Evolutionary conservation across 164 flowering plant species (phyloP).

Genomic region (Pachysandra terminalis): DNA sequence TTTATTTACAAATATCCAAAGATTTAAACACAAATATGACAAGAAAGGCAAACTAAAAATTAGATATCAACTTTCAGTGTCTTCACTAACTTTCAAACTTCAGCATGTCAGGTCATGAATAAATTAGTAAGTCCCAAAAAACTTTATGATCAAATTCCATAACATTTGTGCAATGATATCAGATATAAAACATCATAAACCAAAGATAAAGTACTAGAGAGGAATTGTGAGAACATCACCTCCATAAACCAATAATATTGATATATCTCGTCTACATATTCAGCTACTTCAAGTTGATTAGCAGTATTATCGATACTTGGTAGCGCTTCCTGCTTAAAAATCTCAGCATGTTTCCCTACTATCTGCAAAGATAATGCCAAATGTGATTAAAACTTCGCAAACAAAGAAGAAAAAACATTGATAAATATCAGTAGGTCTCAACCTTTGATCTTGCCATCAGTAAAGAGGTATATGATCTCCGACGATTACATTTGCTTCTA

Average conservation of each 20-base stretch:
- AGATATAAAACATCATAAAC: background rate
- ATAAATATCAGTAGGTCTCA: background rate
- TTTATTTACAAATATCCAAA: no score
- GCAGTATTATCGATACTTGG: conserved; percentile 61
- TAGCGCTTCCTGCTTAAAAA: conserved; percentile 34
- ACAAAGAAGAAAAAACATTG: background rate
- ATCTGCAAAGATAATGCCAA: conserved; percentile 32
- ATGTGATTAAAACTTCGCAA: background rate
- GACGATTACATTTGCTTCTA: conserved; percentile 41
- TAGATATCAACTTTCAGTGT: no score
- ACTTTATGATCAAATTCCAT: background rate
- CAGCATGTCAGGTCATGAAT: background rate
- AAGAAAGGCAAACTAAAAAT: no score
- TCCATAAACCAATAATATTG: conserved; percentile 81
- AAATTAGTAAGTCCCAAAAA: no score
- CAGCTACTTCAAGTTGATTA: conserved; percentile 84
- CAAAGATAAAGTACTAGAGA: background rate
- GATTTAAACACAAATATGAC: no score
- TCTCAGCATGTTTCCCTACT: conserved; percentile 26
- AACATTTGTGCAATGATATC: background rate
- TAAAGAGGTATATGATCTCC: conserved; percentile 68
- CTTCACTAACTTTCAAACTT: no score
- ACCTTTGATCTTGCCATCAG: conserved; percentile 69
- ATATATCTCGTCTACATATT: conserved; percentile 87
- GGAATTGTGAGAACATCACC: conserved; percentile 35